A percentile compares a stretch with the other conserved stretches of the same genome.
Evolutionary conservation across 23 red algal species (phyloP).

Genomic region (Gracilaria domingensis): DNA sequence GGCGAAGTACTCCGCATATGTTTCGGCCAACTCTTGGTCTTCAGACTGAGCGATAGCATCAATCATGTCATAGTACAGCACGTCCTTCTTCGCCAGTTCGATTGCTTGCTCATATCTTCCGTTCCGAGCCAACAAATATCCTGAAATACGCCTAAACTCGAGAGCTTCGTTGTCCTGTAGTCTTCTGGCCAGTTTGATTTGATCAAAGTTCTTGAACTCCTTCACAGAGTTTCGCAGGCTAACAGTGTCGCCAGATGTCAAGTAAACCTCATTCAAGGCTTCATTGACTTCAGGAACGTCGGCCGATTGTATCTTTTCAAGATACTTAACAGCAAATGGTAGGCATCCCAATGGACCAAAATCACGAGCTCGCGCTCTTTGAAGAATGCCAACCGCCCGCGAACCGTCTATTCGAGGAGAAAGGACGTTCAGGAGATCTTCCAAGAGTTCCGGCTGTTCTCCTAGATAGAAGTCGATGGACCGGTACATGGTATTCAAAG

Average conservation of each 20-base stretch:
- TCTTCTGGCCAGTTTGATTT: constrained; percentile 63
- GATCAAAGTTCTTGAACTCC: constrained; percentile 94
- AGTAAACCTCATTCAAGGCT: constrained; percentile 87
- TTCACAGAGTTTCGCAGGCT: constrained; percentile 75
- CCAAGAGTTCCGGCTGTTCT: constrained; percentile 86
- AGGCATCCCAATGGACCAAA: constrained; percentile 72
- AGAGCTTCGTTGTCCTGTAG: constrained; percentile 86
- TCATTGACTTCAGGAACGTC: constrained; percentile 92
- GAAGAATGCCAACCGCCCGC: constrained; percentile 56
- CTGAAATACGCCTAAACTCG: constrained; percentile 78
- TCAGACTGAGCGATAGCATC: constrained; percentile 80
- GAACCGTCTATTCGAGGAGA: constrained; percentile 79
- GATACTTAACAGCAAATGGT: constrained; percentile 66
- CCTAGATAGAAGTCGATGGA: constrained; percentile 92
- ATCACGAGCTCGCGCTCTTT: constrained; percentile 57
- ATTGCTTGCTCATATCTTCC: constrained; percentile 90
- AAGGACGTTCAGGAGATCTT: constrained; percentile 81
- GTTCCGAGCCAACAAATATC: constrained; percentile 60
- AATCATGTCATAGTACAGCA: constrained; percentile 83
- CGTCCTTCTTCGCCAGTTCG: constrained; percentile 85
- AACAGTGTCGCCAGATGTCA: constrained; percentile 69
- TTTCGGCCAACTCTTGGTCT: constrained; percentile 84
- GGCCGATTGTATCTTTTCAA: constrained; percentile 87
- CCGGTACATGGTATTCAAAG: constrained; percentile 86
- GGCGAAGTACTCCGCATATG: constrained; percentile 79